Conservation (phyloP, 2,329 filamentous ascomycete genomes). For the Fusarium multiceps region DNA sequence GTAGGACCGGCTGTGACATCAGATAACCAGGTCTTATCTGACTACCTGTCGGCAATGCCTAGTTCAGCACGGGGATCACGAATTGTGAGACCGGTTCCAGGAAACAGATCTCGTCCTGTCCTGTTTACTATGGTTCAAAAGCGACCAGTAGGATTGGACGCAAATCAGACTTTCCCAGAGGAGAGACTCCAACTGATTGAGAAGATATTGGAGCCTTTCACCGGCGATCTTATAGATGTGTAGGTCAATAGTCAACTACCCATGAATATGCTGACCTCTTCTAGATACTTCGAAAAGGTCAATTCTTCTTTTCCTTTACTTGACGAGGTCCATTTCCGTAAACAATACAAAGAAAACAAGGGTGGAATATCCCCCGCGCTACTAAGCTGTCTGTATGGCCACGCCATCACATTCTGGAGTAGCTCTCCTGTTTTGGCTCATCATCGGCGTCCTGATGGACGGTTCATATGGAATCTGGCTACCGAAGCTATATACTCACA, state of each 20-base stretch:
- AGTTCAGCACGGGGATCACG: slow-evolving; percentile 46
- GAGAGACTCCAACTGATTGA: slow-evolving; percentile 67
- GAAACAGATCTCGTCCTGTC: slow-evolving; percentile 52
- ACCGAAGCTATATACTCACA: slow-evolving; percentile 70
- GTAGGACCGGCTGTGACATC: slow-evolving; percentile 69
- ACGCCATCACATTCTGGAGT: slow-evolving; percentile 68
- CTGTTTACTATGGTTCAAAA: slow-evolving; percentile 61
- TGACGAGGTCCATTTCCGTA: slow-evolving; percentile 64
- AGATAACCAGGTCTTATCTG: slow-evolving; percentile 70
- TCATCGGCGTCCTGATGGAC: slow-evolving; percentile 65
- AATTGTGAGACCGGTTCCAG: slow-evolving; percentile 48
- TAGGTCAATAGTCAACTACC: slow-evolving; percentile 39
- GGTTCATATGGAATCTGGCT: slow-evolving; percentile 72
- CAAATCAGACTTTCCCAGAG: slow-evolving; percentile 53
- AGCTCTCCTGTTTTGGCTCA: slow-evolving; percentile 56
- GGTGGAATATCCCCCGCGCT: slow-evolving; percentile 66
- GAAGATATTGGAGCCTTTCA: slow-evolving; percentile 67
- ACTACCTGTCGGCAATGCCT: slow-evolving; percentile 60
- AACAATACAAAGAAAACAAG: slow-evolving; percentile 58
- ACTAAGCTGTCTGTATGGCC: slow-evolving; percentile 67
- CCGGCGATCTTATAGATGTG: slow-evolving; percentile 62
- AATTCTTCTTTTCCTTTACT: slow-evolving; percentile 72
- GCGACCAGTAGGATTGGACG: slow-evolving; percentile 56
- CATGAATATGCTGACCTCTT: slow-evolving; percentile 7
- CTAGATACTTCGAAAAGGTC: slow-evolving; percentile 52